Conservation (phyloP, 2,329 filamentous ascomycete species). For the Aaosphaeria arxii region DNA sequence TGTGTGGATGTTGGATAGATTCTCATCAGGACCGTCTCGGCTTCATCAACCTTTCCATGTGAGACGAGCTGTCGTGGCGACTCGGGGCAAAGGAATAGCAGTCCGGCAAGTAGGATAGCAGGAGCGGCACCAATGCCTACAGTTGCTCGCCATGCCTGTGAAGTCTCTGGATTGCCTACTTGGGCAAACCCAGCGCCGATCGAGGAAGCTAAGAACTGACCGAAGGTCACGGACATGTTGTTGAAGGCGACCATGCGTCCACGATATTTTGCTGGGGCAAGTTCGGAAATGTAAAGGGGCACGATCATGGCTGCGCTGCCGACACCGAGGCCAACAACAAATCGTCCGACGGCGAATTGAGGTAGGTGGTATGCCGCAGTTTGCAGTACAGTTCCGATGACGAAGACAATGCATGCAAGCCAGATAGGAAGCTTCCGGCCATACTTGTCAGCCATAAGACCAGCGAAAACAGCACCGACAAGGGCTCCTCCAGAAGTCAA, state of each 20-base stretch:
- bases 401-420: conserved; percentile 24
- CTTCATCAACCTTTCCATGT: conserved; percentile 30
- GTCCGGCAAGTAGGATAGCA: conserved; percentile 31
- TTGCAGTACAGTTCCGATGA: conserved; percentile 26
- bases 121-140: conserved; percentile 36
- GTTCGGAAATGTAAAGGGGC: conserved; percentile 27
- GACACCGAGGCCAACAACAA: conserved; percentile 29
- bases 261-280: conserved; percentile 30
- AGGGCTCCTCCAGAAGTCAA: conserved; percentile 38
- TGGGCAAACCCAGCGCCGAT: conserved; percentile 34
- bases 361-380: conserved; percentile 21
- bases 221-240: conserved; percentile 33
- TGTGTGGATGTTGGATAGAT: conserved; percentile 31
- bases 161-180: conserved; percentile 20
- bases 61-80: conserved; percentile 37
- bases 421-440: conserved; percentile 31
- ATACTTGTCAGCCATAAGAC: conserved; percentile 33
- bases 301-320: conserved; percentile 30
- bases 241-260: conserved; percentile 36
- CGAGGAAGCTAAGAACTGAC: conserved; percentile 29
- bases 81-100: conserved; percentile 34
- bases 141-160: conserved; percentile 34
- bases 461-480: conserved; percentile 36
- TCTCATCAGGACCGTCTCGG: conserved; percentile 27
- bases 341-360: conserved; percentile 27